Conservation (phyloP, 2,329 filamentous ascomycete genomes). For the Pseudogymnoascus sp. region DNA sequence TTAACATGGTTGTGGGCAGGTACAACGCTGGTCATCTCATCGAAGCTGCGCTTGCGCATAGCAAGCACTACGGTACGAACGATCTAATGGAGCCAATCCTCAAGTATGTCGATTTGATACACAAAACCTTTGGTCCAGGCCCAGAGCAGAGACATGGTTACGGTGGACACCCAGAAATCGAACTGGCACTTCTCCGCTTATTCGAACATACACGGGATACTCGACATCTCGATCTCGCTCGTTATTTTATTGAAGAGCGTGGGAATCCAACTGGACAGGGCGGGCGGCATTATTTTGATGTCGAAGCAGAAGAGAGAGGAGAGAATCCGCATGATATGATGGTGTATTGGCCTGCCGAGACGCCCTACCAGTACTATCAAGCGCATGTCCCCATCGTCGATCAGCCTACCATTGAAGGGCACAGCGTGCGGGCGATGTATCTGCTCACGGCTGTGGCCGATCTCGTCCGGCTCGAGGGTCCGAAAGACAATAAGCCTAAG, state of each 20-base stretch:
- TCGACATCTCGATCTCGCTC: slow-evolving; percentile 39
- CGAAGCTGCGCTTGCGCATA: slow-evolving; percentile 51
- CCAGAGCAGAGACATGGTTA: slow-evolving; percentile 47
- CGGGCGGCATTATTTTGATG: slow-evolving; percentile 46
- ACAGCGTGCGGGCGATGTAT: slow-evolving; percentile 53
- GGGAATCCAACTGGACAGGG: slow-evolving; percentile 44
- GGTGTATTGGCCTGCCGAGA: slow-evolving; percentile 37
- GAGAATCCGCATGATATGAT: slow-evolving; percentile 41
- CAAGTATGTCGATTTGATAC: slow-evolving; percentile 47
- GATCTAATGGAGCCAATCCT: slow-evolving; percentile 44
- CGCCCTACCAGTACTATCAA: slow-evolving; percentile 45
- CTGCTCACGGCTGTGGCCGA: slow-evolving; percentile 51
- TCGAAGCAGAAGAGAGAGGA: slow-evolving; percentile 43
- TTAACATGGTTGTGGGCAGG: slow-evolving; percentile 24
- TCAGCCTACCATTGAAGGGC: slow-evolving; percentile 48
- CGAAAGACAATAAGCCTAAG: background rate
- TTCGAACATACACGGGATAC: slow-evolving; percentile 33
- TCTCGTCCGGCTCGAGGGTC: slow-evolving; percentile 35
- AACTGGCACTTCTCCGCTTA: slow-evolving; percentile 40
- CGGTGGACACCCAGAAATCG: slow-evolving; percentile 51
- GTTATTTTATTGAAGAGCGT: slow-evolving; percentile 50
- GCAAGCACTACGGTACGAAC: slow-evolving; percentile 43
- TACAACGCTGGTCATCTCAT: slow-evolving; percentile 56
- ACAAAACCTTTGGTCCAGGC: slow-evolving; percentile 42
- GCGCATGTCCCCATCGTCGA: slow-evolving; percentile 47